phyloP scores from a whole-genome alignment of 352 stramenopile species.

The Thraustochytrium striatum region DNA sequence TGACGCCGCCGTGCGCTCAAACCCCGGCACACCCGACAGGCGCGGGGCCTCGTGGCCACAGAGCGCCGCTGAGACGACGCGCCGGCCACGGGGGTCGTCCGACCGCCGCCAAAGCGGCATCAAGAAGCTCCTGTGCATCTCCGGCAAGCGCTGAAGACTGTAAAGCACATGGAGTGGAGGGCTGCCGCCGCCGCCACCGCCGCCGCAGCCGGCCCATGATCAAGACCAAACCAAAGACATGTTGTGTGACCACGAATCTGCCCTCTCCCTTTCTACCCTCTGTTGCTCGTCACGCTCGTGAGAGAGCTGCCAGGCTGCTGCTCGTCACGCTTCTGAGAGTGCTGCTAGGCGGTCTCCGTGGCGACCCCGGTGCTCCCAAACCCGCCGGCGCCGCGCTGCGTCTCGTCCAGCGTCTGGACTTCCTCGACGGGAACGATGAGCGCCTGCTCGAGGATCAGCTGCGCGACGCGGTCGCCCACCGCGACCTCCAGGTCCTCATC shows the following conservation, averaged over 20 bases:
- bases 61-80: not conserved
- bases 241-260: too few species aligned
- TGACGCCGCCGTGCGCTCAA: not conserved
- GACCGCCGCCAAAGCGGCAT: not conserved
- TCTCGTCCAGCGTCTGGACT: conserved; percentile 91
- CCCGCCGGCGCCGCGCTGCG: conserved; percentile 79
- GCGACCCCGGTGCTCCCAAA: conserved; percentile 89
- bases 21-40: not conserved
- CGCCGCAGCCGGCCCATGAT: too few species aligned
- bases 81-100: not conserved
- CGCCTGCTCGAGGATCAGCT: conserved; percentile 95
- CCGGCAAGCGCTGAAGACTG: not conserved
- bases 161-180: too few species aligned
- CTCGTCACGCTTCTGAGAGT: too few species aligned
- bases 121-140: not conserved
- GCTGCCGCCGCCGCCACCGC: too few species aligned
- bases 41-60: not conserved
- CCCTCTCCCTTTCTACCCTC: too few species aligned
- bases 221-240: too few species aligned
- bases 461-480: conserved; percentile 90
- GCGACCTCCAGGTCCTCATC: conserved; percentile 88
- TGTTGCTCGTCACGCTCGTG: too few species aligned
- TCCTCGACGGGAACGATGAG: conserved; percentile 78
- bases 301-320: too few species aligned
- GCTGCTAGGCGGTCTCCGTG: not conserved